Evolutionary conservation across 2,329 filamentous ascomycete genomes (phyloP).

Genomic region (Aspergillaceae sp.): DNA sequence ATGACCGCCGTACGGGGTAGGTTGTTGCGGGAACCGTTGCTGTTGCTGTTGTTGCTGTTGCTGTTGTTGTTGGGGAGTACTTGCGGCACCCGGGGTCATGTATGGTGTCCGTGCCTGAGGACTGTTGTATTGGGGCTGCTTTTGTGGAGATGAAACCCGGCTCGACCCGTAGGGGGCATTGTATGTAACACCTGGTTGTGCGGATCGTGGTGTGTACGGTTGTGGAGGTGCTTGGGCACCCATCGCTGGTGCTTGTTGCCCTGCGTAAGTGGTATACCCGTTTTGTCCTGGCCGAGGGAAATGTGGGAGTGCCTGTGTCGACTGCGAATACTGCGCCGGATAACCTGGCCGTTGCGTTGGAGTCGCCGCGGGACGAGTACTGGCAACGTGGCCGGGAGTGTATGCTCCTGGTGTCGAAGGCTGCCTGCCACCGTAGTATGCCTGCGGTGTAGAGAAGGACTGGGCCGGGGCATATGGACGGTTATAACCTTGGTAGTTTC

Average conservation of each 20-base stretch:
- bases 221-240: conserved; percentile 27
- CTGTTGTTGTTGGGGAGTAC: conserved; percentile 17
- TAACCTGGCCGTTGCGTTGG: conserved; percentile 31
- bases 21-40: conserved; percentile 18
- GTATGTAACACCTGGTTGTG: conserved; percentile 21
- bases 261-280: conserved; percentile 25
- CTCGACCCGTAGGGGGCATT: conserved; percentile 18
- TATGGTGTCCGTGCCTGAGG: conserved; percentile 29
- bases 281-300: conserved; percentile 34
- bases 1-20: conserved; percentile 21
- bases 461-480: conserved; percentile 22
- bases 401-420: conserved; percentile 24
- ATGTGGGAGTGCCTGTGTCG: conserved; percentile 28
- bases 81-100: conserved; percentile 15
- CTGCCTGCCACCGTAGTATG: conserved; percentile 24
- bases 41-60: conserved; percentile 24
- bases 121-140: conserved; percentile 21
- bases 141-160: conserved; percentile 27
- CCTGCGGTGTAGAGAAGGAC: conserved; percentile 21
- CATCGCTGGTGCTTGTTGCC: conserved; percentile 18
- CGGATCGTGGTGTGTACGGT: conserved; percentile 27
- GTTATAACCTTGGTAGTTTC: conserved; percentile 26
- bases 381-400: conserved; percentile 23
- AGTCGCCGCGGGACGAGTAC: conserved; percentile 25
- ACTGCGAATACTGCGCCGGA: conserved; percentile 27